Conservation (phyloP, 2,329 filamentous ascomycete genomes). For the Domatiomyces catenatus region DNA sequence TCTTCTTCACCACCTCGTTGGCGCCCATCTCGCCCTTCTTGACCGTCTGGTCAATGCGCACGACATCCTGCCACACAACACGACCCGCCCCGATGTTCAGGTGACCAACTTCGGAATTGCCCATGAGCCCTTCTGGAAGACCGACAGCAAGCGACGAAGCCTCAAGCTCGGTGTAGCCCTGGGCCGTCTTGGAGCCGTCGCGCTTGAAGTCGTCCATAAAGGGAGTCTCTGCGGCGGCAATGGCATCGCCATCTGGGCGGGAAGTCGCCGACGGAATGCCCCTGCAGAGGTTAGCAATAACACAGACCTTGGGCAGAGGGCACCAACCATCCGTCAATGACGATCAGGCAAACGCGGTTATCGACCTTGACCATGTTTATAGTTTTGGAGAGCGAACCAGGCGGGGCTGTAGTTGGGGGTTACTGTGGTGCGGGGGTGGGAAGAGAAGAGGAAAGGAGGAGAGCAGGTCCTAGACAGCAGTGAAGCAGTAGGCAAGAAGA, state of each 20-base stretch:
- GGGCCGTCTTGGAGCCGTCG: conserved; percentile 51
- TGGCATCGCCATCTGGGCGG: conserved; percentile 82
- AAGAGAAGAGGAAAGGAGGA: not conserved
- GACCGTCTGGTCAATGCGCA: conserved; percentile 86
- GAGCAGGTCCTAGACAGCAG: not conserved
- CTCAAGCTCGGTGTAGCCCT: conserved; percentile 84
- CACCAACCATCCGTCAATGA: conserved; percentile 81
- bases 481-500: not conserved
- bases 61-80: conserved; percentile 96
- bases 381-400: not conserved
- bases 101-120: conserved; percentile 96
- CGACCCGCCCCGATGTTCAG: conserved; percentile 95
- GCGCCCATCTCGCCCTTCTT: conserved; percentile 68
- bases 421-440: not conserved
- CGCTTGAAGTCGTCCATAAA: conserved; percentile 76
- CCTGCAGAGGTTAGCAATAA: not conserved
- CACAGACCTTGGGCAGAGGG: not conserved
- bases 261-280: conserved; percentile 69
- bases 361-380: conserved; percentile 49
- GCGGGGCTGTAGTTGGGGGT: not conserved
- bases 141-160: conserved; percentile 92
- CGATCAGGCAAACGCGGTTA: conserved; percentile 62
- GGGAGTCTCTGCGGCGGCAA: conserved; percentile 81
- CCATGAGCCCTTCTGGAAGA: conserved; percentile 92
- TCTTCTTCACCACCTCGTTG: conserved; percentile 60